Evolutionary conservation across 768 basidiomycete genomes (phyloP), one percentile per base, ranked within the genome.

Genomic region (Asterophora lycoperdoides): DNA sequence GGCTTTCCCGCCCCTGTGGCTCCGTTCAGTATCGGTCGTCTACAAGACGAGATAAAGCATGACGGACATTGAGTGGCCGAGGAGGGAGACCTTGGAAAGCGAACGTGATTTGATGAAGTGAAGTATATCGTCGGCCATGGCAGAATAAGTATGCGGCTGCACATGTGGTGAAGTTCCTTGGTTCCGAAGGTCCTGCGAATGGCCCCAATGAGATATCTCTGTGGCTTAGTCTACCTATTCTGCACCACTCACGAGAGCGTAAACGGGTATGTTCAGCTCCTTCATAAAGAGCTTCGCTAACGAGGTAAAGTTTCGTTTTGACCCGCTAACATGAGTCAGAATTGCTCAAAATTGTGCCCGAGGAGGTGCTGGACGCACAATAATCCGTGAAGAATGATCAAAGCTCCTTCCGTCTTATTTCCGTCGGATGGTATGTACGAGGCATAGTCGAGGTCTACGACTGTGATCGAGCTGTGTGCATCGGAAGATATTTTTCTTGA

Each of bases 61-160:
- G 2, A 67, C 84, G 47, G 57, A 90, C 92, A 93, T 92, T 10
- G 89, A 92, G 61, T 93, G 92, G 0, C 91, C 92, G 10, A 94
- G 70, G 4, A 94, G 76, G 5, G 84, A 80, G 19, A 92, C 72
- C 18, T 83, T 70, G 1, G 69, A 69, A 15, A 87, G 63, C 0
- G 69, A 71, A 35, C 78, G 75, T 19, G 69, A 65, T 4, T 66
- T 56, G 50, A 86, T 75, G 58, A 92, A 89, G 35, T 77, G 68
- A 2, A 84, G 68, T n/a, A 94, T 75, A 58, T 94, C 91, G 7
- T 66, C 63, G 1, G 90, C 87, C 87, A 93, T 86, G 34, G 81
- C 74, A 2, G 68, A 57, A 60, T 93, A 93, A 9, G 75, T 78
- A 77, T 89, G 87, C 0, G 83, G 81, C 8, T 67, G 67, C 15